These are phyloP conservation scores for Coccinonectria pachysandricola DNA, from an alignment of 2,329 filamentous ascomycete species.

Conservation along the genomic window DNA sequence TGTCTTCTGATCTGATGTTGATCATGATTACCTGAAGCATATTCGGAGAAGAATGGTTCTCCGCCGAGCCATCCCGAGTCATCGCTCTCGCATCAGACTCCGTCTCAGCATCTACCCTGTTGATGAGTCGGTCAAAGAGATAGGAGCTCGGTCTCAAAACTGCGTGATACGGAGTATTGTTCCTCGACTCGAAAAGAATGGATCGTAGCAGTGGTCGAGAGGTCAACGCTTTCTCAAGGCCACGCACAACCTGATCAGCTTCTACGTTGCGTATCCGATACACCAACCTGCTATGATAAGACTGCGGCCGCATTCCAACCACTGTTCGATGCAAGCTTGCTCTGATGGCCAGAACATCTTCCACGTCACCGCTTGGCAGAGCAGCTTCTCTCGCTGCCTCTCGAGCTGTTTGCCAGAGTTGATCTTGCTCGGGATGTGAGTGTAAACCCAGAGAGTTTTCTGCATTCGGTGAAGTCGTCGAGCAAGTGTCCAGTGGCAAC, in stretches of 20 bases:
- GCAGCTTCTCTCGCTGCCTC: constrained; percentile 7
- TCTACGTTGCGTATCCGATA: constrained; percentile 16
- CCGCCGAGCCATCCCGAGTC: constrained; percentile 10
- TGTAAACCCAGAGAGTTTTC: not conserved
- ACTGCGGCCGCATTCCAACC: constrained; percentile 23
- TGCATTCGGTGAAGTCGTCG: constrained; percentile 1
- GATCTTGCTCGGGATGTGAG: constrained; percentile 4
- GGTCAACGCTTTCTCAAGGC: constrained; percentile 17
- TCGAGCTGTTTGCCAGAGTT: constrained; percentile 4
- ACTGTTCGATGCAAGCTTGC: constrained; percentile 20
- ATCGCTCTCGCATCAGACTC: constrained; percentile 12
- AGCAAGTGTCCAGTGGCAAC: not conserved
- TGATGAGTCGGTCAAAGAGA: constrained; percentile 19
- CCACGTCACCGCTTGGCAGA: constrained; percentile 13
- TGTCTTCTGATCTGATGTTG: constrained; percentile 6
- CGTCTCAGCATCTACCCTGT: constrained; percentile 11
- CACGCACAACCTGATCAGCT: constrained; percentile 15
- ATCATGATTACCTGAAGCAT: constrained; percentile 23
- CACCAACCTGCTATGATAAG: constrained; percentile 24
- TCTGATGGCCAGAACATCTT: constrained; percentile 22
- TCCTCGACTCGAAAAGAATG: constrained; percentile 12
- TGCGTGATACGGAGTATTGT: constrained; percentile 17
- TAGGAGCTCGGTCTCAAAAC: constrained; percentile 12
- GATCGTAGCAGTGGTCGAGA: constrained; percentile 22
- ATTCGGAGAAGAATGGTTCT: constrained; percentile 14